Evolutionary conservation across 441 rosid species (phyloP).

Genomic region (Metrosideros polymorpha): DNA sequence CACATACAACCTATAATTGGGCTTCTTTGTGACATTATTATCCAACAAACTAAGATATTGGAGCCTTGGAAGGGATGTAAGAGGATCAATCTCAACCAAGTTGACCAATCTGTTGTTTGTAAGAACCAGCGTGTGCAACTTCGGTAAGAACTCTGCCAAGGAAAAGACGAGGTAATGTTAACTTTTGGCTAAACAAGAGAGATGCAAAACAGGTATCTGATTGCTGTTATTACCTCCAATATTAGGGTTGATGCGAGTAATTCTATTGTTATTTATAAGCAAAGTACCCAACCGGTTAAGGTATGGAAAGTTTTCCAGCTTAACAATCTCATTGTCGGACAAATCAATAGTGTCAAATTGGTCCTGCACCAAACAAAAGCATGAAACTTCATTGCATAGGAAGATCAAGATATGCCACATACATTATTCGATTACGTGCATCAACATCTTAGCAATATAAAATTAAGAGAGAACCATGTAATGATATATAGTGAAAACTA

Average conservation of each 20-base stretch:
- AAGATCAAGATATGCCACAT: not conserved
- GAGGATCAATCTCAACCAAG: conserved; percentile 95
- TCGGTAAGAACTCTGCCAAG: conserved; percentile 73
- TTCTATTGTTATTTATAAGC: conserved; percentile 79
- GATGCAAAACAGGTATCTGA: not conserved
- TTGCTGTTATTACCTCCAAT: conserved; percentile 57
- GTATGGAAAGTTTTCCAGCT: conserved; percentile 86
- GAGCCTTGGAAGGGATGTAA: conserved; percentile 76
- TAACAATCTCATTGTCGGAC: conserved; percentile 97
- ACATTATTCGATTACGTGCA: not conserved
- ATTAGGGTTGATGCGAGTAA: conserved; percentile 83
- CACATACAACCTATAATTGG: conserved; percentile 85
- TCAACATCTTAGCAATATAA: not conserved
- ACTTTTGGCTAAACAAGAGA: not conserved
- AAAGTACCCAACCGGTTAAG: conserved; percentile 88
- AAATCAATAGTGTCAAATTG: conserved; percentile 96
- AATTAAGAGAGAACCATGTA: not conserved
- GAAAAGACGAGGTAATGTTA: not conserved
- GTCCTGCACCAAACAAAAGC: conserved; percentile 41
- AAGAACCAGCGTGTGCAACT: conserved; percentile 77
- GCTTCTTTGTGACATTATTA: conserved; percentile 80
- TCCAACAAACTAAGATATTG: conserved; percentile 87
- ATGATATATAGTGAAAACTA: not conserved
- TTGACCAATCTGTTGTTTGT: conserved; percentile 96
- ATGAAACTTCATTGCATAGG: not conserved